Conservation (phyloP, 805 yeast genomes). For the Myxozyma geophila region DNA sequence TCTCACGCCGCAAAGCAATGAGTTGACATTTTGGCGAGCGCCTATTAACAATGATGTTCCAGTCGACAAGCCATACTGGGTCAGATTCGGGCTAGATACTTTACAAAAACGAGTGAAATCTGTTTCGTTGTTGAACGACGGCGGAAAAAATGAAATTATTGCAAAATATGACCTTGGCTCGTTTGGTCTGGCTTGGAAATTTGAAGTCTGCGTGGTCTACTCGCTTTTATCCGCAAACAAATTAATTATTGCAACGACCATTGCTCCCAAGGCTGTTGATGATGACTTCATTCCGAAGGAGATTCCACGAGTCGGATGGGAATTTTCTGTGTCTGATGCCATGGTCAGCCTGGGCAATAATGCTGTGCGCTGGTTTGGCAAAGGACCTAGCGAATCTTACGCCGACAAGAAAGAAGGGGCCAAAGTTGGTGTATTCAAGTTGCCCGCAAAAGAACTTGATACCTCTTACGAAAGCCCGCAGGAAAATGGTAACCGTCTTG, state of each 20-base stretch:
- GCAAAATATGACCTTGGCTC: conserved; percentile 40
- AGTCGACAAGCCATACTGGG: conserved; percentile 43
- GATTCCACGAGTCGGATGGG: conserved; percentile 48
- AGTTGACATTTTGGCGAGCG: conserved; percentile 44
- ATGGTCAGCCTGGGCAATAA: conserved; percentile 18
- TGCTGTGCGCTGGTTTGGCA: conserved; percentile 45
- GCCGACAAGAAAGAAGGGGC: conserved; percentile 45
- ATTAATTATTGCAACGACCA: not conserved
- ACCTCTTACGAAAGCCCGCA: conserved; percentile 47
- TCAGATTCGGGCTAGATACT: conserved; percentile 39
- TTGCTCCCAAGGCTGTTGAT: conserved; percentile 17
- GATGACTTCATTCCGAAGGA: conserved; percentile 39
- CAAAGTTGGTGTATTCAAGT: conserved; percentile 40
- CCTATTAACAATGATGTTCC: conserved; percentile 44
- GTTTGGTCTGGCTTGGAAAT: conserved; percentile 43
- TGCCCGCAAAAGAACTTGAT: conserved; percentile 37
- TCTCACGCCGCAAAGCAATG: conserved; percentile 14
- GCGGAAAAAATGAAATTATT: conserved; percentile 7
- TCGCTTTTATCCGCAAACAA: conserved; percentile 8
- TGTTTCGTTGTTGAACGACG: not conserved
- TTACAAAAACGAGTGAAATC: conserved; percentile 22
- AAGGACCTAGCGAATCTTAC: conserved; percentile 48
- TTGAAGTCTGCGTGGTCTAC: conserved; percentile 30
- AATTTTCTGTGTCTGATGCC: conserved; percentile 40
- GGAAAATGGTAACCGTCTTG: conserved; percentile 47